Evolutionary conservation across 208 protist species (phyloP).

Genomic region (Phytomonas serpens): DNA sequence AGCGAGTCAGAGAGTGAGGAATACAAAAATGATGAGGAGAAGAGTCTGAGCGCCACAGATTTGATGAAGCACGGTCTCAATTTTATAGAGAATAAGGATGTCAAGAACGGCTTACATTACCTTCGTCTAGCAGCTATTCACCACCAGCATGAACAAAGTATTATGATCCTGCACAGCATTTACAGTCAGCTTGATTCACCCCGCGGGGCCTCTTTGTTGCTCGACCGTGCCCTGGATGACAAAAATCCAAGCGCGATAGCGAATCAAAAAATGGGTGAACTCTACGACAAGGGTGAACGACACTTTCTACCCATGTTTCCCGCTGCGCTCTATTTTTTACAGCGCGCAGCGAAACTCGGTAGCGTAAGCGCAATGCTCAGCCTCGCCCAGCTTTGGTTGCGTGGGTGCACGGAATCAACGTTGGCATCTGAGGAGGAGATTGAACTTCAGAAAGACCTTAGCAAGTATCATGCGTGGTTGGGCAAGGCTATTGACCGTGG

Average conservation of each 20-base stretch:
- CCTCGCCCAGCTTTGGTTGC: conserved; percentile 76
- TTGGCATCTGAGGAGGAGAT: conserved; percentile 65
- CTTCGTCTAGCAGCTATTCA: conserved; percentile 84
- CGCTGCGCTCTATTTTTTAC: conserved; percentile 82
- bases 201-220: conserved; percentile 57
- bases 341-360: conserved; percentile 76
- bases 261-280: conserved; percentile 75
- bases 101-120: conserved; percentile 64
- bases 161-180: conserved; percentile 67
- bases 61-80: conserved; percentile 64
- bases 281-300: conserved; percentile 76
- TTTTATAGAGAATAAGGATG: conserved; percentile 57
- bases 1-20: conserved; percentile 56
- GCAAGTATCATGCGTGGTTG: conserved; percentile 81
- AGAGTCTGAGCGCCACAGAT: conserved; percentile 47
- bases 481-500: conserved; percentile 76
- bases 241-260: conserved; percentile 38
- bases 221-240: conserved; percentile 72
- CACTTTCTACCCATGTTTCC: conserved; percentile 84
- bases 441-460: conserved; percentile 47
- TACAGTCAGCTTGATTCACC: conserved; percentile 71
- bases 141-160: conserved; percentile 79
- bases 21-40: conserved; percentile 65
- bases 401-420: conserved; percentile 54
- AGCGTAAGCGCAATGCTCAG: conserved; percentile 79